Conservation (phyloP, 2,329 filamentous ascomycete species). For the Stagonosporopsis rhizophila region DNA sequence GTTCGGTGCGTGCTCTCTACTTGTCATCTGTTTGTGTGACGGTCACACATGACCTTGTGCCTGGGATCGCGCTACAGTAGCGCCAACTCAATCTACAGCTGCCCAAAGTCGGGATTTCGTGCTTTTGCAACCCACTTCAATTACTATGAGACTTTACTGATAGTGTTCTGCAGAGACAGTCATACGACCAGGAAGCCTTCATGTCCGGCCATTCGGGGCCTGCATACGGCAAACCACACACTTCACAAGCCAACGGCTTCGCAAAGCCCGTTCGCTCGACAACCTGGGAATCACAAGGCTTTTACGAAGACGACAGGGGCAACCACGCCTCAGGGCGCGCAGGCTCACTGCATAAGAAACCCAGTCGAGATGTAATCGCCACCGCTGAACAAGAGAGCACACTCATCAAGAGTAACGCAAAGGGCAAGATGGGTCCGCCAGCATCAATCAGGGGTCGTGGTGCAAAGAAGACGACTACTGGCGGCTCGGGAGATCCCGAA, state of each 20-base stretch:
- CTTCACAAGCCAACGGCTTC: slow-evolving; percentile 45
- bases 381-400: slow-evolving; percentile 55
- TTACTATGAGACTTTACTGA: slow-evolving; percentile 29
- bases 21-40: slow-evolving; percentile 7
- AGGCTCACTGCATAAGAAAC: slow-evolving; percentile 49
- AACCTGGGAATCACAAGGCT: slow-evolving; percentile 40
- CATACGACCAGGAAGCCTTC: slow-evolving; percentile 42
- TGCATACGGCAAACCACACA: slow-evolving; percentile 40
- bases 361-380: slow-evolving; percentile 52
- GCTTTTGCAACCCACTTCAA: neutral
- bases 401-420: slow-evolving; percentile 47
- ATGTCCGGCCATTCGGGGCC: slow-evolving; percentile 45
- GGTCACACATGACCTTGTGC: slow-evolving; percentile 1
- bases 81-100: slow-evolving; percentile 22
- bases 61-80: slow-evolving; percentile 23
- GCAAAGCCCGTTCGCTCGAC: slow-evolving; percentile 40
- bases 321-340: slow-evolving; percentile 46
- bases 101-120: slow-evolving; percentile 6
- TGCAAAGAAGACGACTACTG: slow-evolving; percentile 39
- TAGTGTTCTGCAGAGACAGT: slow-evolving; percentile 33
- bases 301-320: slow-evolving; percentile 33
- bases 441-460: slow-evolving; percentile 14
- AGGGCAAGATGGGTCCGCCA: slow-evolving; percentile 26
- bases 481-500: slow-evolving; percentile 29
- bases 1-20: slow-evolving; percentile 41